Percentiles rank a stretch among this genome's conserved stretches.
Evolutionary conservation across 140 eudicot species (phyloP).

Genomic region (Anethum foeniculum): DNA sequence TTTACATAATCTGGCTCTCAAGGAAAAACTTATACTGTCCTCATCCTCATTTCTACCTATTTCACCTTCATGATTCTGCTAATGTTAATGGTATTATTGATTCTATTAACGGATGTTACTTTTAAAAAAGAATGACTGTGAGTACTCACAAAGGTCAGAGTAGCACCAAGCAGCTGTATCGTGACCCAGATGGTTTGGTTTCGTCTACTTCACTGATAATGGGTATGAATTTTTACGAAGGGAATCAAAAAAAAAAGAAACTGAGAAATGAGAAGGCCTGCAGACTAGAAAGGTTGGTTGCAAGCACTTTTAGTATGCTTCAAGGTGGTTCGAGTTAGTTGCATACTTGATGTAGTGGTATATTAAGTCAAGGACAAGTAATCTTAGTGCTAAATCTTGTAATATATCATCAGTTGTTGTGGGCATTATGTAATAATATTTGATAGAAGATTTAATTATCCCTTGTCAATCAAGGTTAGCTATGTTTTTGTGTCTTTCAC

Average conservation of each 20-base stretch:
- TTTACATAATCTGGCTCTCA: background rate
- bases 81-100: background rate
- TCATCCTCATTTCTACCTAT: background rate
- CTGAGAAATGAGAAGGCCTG: background rate
- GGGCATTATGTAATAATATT: background rate
- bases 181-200: too few relatives aligned
- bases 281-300: slow-evolving; percentile 6
- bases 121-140: too few relatives aligned
- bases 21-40: background rate
- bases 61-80: slow-evolving; percentile 6
- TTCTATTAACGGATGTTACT: background rate
- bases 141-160: too few relatives aligned
- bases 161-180: too few relatives aligned
- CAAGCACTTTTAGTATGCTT: background rate
- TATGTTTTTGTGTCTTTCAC: background rate
- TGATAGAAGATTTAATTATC: background rate
- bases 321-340: background rate
- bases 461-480: background rate
- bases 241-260: background rate
- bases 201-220: too few relatives aligned
- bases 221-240: too few relatives aligned
- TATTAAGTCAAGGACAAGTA: background rate
- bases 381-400: background rate
- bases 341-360: background rate
- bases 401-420: background rate